These are phyloP conservation scores for Dioscorea zingiberensis DNA, from an alignment of 106 monocot species.

Conservation along the genomic window DNA sequence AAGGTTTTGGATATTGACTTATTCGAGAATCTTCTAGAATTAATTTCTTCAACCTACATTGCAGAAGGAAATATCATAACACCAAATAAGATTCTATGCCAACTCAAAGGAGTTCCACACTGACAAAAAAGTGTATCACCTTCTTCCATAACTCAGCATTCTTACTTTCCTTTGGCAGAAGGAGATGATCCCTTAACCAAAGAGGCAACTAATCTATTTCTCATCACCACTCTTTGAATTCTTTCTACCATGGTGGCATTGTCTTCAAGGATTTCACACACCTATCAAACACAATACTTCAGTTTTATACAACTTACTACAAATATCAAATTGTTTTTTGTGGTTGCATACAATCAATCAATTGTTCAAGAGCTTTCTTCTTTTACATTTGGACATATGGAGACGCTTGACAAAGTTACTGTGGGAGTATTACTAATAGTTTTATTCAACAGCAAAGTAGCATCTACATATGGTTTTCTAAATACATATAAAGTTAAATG, in stretches of 20 bases:
- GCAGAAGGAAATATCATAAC: background rate
- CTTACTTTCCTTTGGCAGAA: constrained; percentile 71
- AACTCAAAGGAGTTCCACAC: no score
- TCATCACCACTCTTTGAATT: constrained; percentile 25
- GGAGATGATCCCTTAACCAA: constrained; percentile 90
- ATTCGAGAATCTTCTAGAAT: constrained; percentile 91
- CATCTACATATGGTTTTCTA: no score
- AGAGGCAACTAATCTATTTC: constrained; percentile 77
- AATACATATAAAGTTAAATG: no score
- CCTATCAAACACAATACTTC: constrained; percentile 20
- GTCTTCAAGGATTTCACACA: constrained; percentile 92
- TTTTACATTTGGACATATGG: no score
- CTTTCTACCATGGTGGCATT: constrained; percentile 37
- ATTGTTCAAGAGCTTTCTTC: no score
- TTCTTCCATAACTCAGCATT: constrained; percentile 74
- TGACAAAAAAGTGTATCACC: no score
- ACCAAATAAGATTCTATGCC: background rate
- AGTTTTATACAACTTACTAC: no score
- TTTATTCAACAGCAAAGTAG: no score
- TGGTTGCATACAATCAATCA: no score
- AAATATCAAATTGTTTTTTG: no score
- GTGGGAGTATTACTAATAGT: no score
- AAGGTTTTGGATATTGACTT: constrained; percentile 83
- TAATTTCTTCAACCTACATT: constrained; percentile 74
- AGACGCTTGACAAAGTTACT: no score